phyloP scores from a whole-genome alignment of 805 yeast genomes.

The Wickerhamomyces silvicola region DNA sequence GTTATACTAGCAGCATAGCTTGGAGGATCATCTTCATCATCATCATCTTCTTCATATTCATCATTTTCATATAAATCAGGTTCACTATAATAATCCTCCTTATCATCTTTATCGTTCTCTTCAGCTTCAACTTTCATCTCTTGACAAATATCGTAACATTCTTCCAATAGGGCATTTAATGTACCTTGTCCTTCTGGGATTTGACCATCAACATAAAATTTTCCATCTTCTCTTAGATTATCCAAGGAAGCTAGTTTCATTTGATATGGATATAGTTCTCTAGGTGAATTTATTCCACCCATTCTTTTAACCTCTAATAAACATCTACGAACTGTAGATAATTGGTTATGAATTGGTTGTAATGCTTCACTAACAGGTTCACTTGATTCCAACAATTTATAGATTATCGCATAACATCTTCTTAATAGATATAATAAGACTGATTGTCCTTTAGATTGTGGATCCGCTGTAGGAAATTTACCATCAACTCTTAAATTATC shows the following conservation, averaged over 20 bases:
- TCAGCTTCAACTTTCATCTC: constrained; percentile 85
- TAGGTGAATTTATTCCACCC: constrained; percentile 82
- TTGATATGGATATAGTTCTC: constrained; percentile 94
- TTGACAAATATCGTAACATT: constrained; percentile 89
- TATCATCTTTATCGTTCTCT: constrained; percentile 34
- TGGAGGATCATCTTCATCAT: constrained; percentile 23
- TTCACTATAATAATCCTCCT: constrained; percentile 13
- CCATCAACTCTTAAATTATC: constrained; percentile 68
- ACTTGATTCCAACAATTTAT: constrained; percentile 80
- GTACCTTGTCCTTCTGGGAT: constrained; percentile 99
- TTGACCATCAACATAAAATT: constrained; percentile 78
- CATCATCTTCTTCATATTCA: constrained; percentile 29
- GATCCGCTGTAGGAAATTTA: constrained; percentile 33
- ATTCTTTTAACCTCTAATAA: constrained; percentile 82
- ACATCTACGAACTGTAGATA: constrained; percentile 87
- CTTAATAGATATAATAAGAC: constrained; percentile 73
- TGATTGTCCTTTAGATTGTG: constrained; percentile 45
- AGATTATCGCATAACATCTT: constrained; percentile 86
- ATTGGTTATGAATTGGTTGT: constrained; percentile 89
- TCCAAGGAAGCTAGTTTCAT: constrained; percentile 89
- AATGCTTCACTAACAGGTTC: constrained; percentile 95
- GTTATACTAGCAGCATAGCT: constrained; percentile 21
- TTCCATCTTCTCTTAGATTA: constrained; percentile 83
- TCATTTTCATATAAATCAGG: constrained; percentile 13
- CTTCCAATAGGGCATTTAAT: constrained; percentile 83